Percentiles rank a stretch among this genome's conserved stretches.
Evolutionary conservation across 164 flowering plant species (phyloP).

Genomic region (Aristolochia fimbriata): DNA sequence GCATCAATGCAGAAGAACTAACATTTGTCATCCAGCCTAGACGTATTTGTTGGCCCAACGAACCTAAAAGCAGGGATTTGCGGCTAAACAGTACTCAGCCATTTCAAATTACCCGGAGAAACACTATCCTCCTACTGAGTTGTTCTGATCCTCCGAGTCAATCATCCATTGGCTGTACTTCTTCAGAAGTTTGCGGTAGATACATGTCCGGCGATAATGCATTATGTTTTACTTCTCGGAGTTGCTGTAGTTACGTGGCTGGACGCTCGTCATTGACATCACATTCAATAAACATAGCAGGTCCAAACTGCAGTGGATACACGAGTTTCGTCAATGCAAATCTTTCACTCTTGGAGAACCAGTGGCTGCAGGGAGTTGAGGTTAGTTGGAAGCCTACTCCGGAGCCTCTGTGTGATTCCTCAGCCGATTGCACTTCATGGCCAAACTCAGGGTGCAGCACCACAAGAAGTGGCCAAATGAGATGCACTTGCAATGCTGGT

Average conservation of each 20-base stretch:
- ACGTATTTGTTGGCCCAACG: constrained; percentile 1
- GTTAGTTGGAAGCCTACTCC: constrained; percentile 2
- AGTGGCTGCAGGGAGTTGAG: constrained; percentile 5
- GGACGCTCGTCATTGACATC: background rate
- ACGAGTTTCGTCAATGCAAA: constrained; percentile 1
- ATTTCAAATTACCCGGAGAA: constrained; percentile 2
- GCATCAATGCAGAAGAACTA: constrained; percentile 2
- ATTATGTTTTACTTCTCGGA: background rate
- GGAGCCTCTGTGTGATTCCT: constrained; percentile 1
- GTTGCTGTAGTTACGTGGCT: constrained; percentile 2
- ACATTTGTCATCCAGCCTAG: constrained; percentile 2
- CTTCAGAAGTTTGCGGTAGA: background rate
- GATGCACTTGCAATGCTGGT: constrained; percentile 1
- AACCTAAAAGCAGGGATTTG: background rate
- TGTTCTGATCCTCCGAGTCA: background rate
- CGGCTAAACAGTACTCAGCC: background rate
- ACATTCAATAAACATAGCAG: background rate
- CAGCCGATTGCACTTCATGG: background rate
- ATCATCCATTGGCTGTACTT: background rate
- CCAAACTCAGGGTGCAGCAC: constrained; percentile 1
- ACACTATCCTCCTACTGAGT: constrained; percentile 4
- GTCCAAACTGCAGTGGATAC: background rate
- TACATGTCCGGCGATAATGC: background rate
- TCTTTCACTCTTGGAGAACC: background rate
- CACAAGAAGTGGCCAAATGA: background rate